Percentiles rank a stretch among this genome's conserved stretches.
Evolutionary conservation across 305 asterid species (phyloP).

Genomic region (Plantago coronopus): DNA sequence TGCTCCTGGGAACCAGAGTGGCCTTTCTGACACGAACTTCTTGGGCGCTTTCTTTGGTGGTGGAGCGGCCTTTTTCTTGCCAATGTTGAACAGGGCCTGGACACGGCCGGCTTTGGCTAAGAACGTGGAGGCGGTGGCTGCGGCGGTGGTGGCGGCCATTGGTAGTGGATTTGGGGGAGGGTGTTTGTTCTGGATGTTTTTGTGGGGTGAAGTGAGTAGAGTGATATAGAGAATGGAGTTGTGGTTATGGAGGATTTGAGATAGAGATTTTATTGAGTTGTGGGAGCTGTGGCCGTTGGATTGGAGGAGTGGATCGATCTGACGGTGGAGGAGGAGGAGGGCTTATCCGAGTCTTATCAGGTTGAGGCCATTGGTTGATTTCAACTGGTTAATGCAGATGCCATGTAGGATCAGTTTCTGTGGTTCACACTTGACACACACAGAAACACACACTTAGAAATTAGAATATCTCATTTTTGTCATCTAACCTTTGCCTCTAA

Average conservation of each 20-base stretch:
- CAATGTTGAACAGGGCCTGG: constrained; percentile 75
- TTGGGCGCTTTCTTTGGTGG: constrained; percentile 36
- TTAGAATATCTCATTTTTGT: no score
- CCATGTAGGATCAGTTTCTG: constrained; percentile 36
- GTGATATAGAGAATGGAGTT: constrained; percentile 7
- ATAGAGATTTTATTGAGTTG: constrained; percentile 34
- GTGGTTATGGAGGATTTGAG: constrained; percentile 40
- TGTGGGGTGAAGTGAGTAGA: background rate
- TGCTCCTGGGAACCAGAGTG: constrained; percentile 91
- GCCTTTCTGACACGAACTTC: constrained; percentile 48
- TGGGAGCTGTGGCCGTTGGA: constrained; percentile 42
- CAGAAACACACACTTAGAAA: no score
- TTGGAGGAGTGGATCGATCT: constrained; percentile 38
- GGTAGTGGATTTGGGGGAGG: background rate
- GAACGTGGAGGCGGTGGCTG: constrained; percentile 77
- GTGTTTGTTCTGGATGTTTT: constrained; percentile 11
- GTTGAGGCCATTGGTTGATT: constrained; percentile 23
- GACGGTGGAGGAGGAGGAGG: constrained; percentile 33
- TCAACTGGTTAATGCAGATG: constrained; percentile 21
- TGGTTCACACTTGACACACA: constrained; percentile 18
- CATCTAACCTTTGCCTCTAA: no score
- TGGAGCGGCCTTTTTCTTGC: constrained; percentile 45
- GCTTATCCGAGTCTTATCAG: constrained; percentile 81
- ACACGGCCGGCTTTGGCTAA: constrained; percentile 64
- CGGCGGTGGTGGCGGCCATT: constrained; percentile 53